Base-by-base conservation (phyloP, 2,329 filamentous ascomycete genomes). In the Diaporthe citri region DNA sequence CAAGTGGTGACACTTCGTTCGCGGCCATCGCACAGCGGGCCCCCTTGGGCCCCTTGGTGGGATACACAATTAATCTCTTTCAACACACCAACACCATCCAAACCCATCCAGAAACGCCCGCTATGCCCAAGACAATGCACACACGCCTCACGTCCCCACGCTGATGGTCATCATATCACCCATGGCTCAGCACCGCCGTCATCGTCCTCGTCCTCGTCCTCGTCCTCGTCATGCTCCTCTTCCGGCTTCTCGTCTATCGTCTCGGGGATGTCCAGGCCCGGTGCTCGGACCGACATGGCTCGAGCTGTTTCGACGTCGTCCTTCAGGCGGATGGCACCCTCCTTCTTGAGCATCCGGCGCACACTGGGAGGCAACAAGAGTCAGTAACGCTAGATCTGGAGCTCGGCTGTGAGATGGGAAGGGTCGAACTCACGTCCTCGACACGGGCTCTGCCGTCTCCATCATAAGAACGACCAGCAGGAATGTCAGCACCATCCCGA, bases 401-500 rank as follows among this genome's bases (percentile, higher is more conserved):
- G 17, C 43, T 17, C n/a, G 13, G 12, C 17, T 52, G 39, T 39
- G 22, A 17, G 17, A 22, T 2, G 7, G n/a, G n/a, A 31, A 9
- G 55, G 39, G 5, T 48, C 2, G 43, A 10, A 74, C 79, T 73
- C 43, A 83, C 82, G 77, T 76, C 56, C 77, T 67, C 2, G 69
- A 71, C 13, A 76, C 51, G 12, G 76, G 66, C 5, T 76, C 76
- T 77, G 76, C 81, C 12, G 79, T 77, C 78, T 83, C 82, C 22
- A 82, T 77, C 7, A 77, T 69, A 9, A 83, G 75, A 34, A 84
- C 79, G 10, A 80, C 77, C 34, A 81, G 28, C 48, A 84, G 60
- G 60, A 83, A 84, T 7, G 79, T 76, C 15, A 79, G 70, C 1
- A 80, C 79, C 34, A 83, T 73, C 62, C 77, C 76, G 39, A 84